These are phyloP conservation scores for Gossypium rotundifolium DNA, from an alignment of 345 rosid genomes.

Conservation along the genomic window DNA sequence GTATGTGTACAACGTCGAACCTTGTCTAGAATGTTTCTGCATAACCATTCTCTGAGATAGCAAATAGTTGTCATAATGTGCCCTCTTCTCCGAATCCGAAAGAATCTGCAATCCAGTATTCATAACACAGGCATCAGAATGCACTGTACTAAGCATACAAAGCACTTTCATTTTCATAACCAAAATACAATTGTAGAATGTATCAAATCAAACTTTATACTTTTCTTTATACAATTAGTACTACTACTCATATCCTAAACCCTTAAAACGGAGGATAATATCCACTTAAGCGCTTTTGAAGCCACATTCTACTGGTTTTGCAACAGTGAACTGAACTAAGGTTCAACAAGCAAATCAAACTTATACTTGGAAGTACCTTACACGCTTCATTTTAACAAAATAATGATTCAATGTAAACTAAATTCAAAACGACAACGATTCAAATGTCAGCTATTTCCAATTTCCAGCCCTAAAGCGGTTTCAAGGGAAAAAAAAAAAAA, in stretches of 20 bases:
- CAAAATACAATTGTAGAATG: not conserved
- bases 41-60: slow-evolving; percentile 49
- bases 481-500: not conserved
- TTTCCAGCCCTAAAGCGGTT: not conserved
- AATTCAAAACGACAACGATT: not conserved
- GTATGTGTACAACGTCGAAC: slow-evolving; percentile 32
- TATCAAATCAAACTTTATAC: not conserved
- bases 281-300: no score
- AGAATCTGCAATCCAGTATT: slow-evolving; percentile 62
- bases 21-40: slow-evolving; percentile 37
- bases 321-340: no score
- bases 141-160: not conserved
- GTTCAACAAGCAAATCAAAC: no score
- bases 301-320: no score
- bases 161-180: not conserved
- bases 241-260: not conserved
- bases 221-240: no score
- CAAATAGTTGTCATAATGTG: slow-evolving; percentile 60
- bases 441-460: not conserved
- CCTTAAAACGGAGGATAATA: not conserved
- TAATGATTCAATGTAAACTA: not conserved
- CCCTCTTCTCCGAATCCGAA: slow-evolving; percentile 65
- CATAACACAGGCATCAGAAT: slow-evolving; percentile 12
- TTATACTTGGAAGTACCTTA: not conserved
- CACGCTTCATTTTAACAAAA: not conserved